Conservation (phyloP, 2,329 filamentous ascomycete genomes). For the Incumbomyces delicatus region DNA sequence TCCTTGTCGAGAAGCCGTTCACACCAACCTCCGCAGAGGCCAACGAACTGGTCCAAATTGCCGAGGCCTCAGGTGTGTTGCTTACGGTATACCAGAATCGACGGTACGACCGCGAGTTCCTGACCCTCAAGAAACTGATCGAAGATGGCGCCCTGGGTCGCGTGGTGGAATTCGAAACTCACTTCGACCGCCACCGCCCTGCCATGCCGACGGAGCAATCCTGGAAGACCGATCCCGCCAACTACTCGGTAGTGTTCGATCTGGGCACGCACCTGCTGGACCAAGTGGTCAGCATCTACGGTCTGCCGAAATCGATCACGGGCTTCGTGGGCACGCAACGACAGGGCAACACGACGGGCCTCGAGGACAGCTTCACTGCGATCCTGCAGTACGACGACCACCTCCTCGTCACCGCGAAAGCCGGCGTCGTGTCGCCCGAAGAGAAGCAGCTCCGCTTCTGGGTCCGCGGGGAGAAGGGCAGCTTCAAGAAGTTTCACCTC, state of each 20-base stretch:
- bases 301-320: slow-evolving; percentile 56
- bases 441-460: slow-evolving; percentile 63
- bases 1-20: slow-evolving; percentile 76
- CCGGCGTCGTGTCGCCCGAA: slow-evolving; percentile 59
- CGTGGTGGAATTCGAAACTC: slow-evolving; percentile 67
- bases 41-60: slow-evolving; percentile 48
- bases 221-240: slow-evolving; percentile 61
- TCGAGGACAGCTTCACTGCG: slow-evolving; percentile 47
- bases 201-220: slow-evolving; percentile 40
- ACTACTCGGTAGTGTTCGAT: slow-evolving; percentile 62
- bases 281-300: slow-evolving; percentile 62
- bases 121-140: slow-evolving; percentile 57
- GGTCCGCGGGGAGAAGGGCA: slow-evolving; percentile 64
- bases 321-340: slow-evolving; percentile 60
- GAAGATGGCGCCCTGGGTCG: slow-evolving; percentile 53
- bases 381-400: slow-evolving; percentile 57
- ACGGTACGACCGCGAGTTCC: slow-evolving; percentile 68
- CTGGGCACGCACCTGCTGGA: slow-evolving; percentile 68
- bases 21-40: slow-evolving; percentile 62
- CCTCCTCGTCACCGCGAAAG: slow-evolving; percentile 59
- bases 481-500: slow-evolving; percentile 61
- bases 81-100: slow-evolving; percentile 68
- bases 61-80: slow-evolving; percentile 41
- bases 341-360: slow-evolving; percentile 39
- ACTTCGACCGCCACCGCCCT: slow-evolving; percentile 67